phyloP scores from a whole-genome alignment of 805 yeast genomes.

The Candida tammaniensis region DNA sequence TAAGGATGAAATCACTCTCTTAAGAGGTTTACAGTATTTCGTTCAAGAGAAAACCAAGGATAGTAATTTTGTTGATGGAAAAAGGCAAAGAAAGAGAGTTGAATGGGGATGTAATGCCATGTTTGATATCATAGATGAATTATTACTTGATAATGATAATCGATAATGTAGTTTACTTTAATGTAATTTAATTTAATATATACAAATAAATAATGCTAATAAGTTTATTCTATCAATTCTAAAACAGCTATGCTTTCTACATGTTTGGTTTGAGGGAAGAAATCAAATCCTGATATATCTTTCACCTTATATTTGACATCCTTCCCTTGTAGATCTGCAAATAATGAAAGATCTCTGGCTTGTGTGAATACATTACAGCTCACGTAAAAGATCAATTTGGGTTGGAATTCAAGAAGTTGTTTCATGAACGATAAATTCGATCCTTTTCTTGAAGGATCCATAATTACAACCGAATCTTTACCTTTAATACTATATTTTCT shows the following conservation, averaged over 20 bases:
- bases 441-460: constrained; percentile 48
- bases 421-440: constrained; percentile 30
- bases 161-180: too few species aligned
- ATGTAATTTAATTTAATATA: not conserved
- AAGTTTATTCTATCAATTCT: constrained; percentile 16
- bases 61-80: constrained; percentile 51
- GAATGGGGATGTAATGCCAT: constrained; percentile 64
- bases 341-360: constrained; percentile 38
- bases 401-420: constrained; percentile 36
- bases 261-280: constrained; percentile 90
- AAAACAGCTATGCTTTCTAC: constrained; percentile 55
- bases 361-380: constrained; percentile 47
- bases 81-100: constrained; percentile 54
- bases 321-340: constrained; percentile 21
- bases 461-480: constrained; percentile 31
- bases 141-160: not conserved
- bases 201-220: not conserved
- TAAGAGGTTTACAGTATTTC: constrained; percentile 68
- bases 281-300: constrained; percentile 40
- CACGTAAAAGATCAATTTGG: constrained; percentile 36
- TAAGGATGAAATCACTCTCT: constrained; percentile 53
- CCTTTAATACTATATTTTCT: constrained; percentile 26
- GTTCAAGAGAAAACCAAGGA: constrained; percentile 44
- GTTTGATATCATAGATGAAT: constrained; percentile 44
- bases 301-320: constrained; percentile 18